Conservation (phyloP, 2,329 filamentous ascomycete genomes). For the Apiospora hydei region DNA sequence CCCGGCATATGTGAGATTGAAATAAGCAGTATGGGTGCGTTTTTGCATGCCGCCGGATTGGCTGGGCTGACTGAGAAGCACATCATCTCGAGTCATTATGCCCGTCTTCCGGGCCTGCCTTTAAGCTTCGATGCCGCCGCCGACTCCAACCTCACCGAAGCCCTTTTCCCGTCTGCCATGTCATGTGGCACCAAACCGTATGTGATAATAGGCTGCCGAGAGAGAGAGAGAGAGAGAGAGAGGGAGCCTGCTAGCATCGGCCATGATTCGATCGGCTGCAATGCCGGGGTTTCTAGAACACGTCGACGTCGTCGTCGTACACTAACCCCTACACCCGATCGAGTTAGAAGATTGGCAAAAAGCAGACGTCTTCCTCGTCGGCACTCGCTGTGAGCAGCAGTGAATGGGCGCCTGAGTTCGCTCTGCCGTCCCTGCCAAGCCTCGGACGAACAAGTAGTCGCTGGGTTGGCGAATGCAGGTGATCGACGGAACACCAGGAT, state of each 20-base stretch:
- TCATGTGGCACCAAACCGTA: constrained; percentile 6
- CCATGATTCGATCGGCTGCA: background rate
- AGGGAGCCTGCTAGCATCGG: background rate
- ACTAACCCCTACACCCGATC: background rate
- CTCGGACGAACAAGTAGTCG: background rate
- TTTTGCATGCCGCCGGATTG: background rate
- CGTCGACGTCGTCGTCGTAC: background rate
- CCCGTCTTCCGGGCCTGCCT: background rate
- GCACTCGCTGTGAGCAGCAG: background rate
- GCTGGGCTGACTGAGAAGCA: background rate
- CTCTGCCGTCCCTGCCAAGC: constrained; percentile 15
- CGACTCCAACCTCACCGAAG: background rate
- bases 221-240: background rate
- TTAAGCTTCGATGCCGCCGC: background rate
- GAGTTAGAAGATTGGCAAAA: background rate
- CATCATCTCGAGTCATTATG: constrained; percentile 3
- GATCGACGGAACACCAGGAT: constrained; percentile 20
- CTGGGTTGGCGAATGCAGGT: constrained; percentile 7
- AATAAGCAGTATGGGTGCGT: background rate
- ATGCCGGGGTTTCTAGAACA: background rate
- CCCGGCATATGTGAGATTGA: background rate
- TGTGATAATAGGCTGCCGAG: background rate
- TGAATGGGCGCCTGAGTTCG: background rate
- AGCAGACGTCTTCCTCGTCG: background rate
- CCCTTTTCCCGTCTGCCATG: constrained; percentile 2